Base-by-base conservation (phyloP, 148 eudicot genomes). In the Talinum fruticosum region DNA sequence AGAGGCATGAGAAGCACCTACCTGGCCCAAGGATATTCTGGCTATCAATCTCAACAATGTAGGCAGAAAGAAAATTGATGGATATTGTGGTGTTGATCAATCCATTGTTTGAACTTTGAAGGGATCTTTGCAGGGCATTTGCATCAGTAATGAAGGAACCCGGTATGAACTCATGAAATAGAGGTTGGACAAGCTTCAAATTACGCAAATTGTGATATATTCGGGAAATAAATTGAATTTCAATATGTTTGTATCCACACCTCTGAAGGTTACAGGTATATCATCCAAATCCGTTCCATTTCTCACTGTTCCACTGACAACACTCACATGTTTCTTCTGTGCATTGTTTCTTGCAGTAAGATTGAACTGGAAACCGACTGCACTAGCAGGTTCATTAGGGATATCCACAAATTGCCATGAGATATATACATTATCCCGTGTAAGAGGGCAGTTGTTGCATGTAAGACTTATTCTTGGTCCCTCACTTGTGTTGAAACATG, bases 281-380 rank as follows among this genome's bases (percentile, higher is more conserved):
- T 73, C 84, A 71, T 75, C 86, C 74, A 49, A 19, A 73, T 79
- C 79, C 78, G 88, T 88, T 76, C 87, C 89, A 80, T 90, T 93
- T 62, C 85, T 90, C 37, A 96, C 75, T 36, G 73, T 80, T 47
- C 99, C 99, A 83, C 93, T 82, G 73, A 91, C 94, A 72, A 84
- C 78, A 81, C 99, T 96, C 82, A 90, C 73, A 80, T 90, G 94
- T 80, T 87, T 91, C 64, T 72, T 81, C 61, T 49, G 54, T 2
- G 64, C 84, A 80, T 73, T 90, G 75, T 83, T 85, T 82, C 73
- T 88, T 19, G 97, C 93, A 14, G 94, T 87, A 71, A 96, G 88
- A 80, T 96, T 96, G 83, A 96, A 96, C 78, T 89, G 89, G 85
- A 93, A 96, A 19, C 97, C 97, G 57, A 93, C 92, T 28, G 99